Evolutionary conservation across 73 alveolate species (phyloP).

Genomic region (Breviolum minutum): DNA sequence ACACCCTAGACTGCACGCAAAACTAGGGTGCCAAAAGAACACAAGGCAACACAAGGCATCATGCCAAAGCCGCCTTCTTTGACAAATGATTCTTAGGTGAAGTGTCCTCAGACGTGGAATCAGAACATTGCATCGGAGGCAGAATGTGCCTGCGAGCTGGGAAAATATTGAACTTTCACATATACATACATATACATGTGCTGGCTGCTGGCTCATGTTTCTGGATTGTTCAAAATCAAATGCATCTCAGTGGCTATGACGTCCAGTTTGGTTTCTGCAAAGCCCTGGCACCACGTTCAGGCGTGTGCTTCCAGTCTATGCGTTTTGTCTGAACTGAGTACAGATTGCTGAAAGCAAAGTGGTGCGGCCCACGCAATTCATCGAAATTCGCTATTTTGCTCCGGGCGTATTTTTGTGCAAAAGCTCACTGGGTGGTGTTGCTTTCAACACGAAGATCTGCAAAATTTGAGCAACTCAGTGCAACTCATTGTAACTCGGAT

Average conservation of each 20-base stretch:
- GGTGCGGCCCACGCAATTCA: too few relatives aligned
- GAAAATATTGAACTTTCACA: too few relatives aligned
- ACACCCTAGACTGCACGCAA: too few relatives aligned
- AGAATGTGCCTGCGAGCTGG: too few relatives aligned
- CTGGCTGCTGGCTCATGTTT: too few relatives aligned
- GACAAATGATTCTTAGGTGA: not conserved
- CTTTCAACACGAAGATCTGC: constrained; percentile 65
- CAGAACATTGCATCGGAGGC: not conserved
- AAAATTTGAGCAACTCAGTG: not conserved
- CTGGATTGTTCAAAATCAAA: not conserved
- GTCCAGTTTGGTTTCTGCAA: constrained; percentile 61
- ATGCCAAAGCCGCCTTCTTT: not conserved
- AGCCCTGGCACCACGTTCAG: constrained; percentile 23
- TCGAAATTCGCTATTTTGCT: not conserved
- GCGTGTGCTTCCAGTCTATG: not conserved
- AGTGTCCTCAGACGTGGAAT: not conserved
- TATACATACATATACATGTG: too few relatives aligned
- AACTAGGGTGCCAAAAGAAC: too few relatives aligned
- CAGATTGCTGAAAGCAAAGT: too few relatives aligned
- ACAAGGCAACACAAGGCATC: too few relatives aligned
- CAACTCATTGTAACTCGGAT: not conserved
- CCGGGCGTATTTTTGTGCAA: not conserved
- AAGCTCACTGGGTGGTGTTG: constrained; percentile 17
- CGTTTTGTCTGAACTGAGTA: too few relatives aligned
- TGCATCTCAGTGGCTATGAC: not conserved